Conservation (phyloP, 2,329 filamentous ascomycete species). For the Trichoderma semiorbis region DNA sequence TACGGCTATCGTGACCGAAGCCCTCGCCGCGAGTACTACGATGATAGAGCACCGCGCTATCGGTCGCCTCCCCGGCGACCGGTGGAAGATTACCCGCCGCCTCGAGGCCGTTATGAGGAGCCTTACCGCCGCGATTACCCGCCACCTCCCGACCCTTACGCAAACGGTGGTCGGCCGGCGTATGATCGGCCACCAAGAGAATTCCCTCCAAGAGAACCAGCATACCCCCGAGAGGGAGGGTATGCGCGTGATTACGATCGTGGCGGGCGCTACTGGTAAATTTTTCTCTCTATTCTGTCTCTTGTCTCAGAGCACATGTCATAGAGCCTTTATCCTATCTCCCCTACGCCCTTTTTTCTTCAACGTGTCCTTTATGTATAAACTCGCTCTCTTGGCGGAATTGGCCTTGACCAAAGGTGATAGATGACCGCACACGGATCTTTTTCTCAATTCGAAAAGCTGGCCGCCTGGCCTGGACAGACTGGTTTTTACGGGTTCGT, state of each 20-base stretch:
- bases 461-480: neutral
- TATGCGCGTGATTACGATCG: slow-evolving; percentile 50
- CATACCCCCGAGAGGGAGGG: slow-evolving; percentile 38
- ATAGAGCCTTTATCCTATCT: neutral
- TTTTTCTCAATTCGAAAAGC: neutral
- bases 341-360: neutral
- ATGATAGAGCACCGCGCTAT: slow-evolving; percentile 74
- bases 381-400: slow-evolving; percentile 26
- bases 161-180: slow-evolving; percentile 48
- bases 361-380: neutral
- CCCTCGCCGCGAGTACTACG: slow-evolving; percentile 82
- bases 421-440: slow-evolving; percentile 30
- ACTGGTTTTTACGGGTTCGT: neutral
- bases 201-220: slow-evolving; percentile 43
- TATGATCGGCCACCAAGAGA: slow-evolving; percentile 57
- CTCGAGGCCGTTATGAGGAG: slow-evolving; percentile 70
- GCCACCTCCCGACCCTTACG: slow-evolving; percentile 61
- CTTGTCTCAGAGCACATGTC: neutral
- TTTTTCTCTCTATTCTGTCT: slow-evolving; percentile 25
- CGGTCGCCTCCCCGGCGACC: slow-evolving; percentile 76
- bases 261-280: slow-evolving; percentile 50
- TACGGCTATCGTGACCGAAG: slow-evolving; percentile 86
- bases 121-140: slow-evolving; percentile 70
- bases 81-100: slow-evolving; percentile 71
- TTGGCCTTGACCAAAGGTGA: slow-evolving; percentile 35